Conservation (phyloP, 2,329 filamentous ascomycete species). For the Tolypocladium pustulatum region DNA sequence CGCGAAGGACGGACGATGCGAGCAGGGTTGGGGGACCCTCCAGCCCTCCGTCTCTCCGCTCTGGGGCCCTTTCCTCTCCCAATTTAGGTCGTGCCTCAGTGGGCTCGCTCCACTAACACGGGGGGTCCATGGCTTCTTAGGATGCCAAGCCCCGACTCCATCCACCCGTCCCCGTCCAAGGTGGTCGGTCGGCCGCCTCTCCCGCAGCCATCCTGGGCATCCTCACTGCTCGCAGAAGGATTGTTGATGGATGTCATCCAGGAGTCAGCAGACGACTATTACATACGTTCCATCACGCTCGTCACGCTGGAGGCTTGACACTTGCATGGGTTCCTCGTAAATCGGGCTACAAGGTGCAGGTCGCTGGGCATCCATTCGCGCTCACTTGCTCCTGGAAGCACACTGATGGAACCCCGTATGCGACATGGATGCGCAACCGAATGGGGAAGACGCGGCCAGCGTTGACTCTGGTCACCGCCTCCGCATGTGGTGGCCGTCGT, state of each 20-base stretch:
- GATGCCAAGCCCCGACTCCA: neutral
- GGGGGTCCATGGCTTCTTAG: neutral
- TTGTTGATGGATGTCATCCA: neutral
- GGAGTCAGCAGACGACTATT: neutral
- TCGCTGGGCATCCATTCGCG: neutral
- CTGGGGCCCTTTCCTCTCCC: neutral
- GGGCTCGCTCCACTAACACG: neutral
- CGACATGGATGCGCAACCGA: neutral
- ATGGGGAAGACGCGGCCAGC: neutral
- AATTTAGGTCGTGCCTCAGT: neutral
- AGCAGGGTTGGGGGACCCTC: neutral
- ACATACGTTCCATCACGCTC: neutral
- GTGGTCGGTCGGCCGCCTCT: neutral
- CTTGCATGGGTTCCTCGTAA: neutral
- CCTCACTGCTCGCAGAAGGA: neutral
- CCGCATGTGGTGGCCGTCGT: neutral
- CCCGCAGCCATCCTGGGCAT: neutral
- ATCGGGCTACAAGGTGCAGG: neutral
- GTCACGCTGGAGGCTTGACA: neutral
- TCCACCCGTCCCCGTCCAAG: neutral
- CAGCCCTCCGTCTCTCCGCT: neutral
- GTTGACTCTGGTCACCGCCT: neutral
- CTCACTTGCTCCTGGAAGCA: neutral
- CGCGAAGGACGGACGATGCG: neutral
- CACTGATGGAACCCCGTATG: neutral